These are phyloP conservation scores for Staphylotrichum tortipilum DNA, from an alignment of 495 filamentous ascomycete species.

Conservation along the genomic window DNA sequence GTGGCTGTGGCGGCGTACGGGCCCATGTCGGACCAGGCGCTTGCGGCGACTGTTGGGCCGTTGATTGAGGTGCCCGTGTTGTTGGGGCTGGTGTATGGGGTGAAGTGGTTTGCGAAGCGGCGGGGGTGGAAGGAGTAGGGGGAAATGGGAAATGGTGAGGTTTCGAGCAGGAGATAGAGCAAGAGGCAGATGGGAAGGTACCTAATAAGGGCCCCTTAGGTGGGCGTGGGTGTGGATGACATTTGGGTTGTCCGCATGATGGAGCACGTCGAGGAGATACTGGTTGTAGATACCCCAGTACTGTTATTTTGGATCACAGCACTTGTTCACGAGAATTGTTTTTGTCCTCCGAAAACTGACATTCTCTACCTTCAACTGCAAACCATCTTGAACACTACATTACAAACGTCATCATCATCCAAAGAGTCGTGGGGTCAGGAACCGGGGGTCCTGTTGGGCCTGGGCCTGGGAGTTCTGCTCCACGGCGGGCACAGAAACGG, in stretches of 20 bases:
- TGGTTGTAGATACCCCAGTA: no score
- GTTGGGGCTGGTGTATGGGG: constrained; percentile 70
- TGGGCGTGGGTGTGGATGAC: no score
- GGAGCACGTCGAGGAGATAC: no score
- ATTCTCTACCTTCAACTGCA: not conserved
- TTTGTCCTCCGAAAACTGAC: not conserved
- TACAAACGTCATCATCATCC: not conserved
- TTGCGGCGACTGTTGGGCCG: constrained; percentile 85
- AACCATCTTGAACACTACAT: not conserved
- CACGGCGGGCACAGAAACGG: constrained; percentile 6
- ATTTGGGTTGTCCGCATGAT: no score
- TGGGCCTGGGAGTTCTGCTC: constrained; percentile 4
- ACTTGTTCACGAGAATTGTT: no score
- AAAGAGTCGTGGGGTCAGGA: no score
- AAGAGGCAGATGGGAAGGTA: no score
- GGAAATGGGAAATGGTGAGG: not conserved
- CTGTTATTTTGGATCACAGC: no score
- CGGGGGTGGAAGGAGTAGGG: constrained; percentile 46
- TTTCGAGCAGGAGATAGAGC: not conserved
- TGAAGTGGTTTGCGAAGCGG: constrained; percentile 49
- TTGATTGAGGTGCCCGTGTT: constrained; percentile 87
- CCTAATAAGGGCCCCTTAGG: no score
- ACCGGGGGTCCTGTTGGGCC: no score
- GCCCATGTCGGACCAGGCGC: constrained; percentile 67
- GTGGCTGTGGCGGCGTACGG: constrained; percentile 84